These are phyloP conservation scores for Graphilbum fragrans DNA, from an alignment of 2,329 filamentous ascomycete genomes.

Conservation along the genomic window DNA sequence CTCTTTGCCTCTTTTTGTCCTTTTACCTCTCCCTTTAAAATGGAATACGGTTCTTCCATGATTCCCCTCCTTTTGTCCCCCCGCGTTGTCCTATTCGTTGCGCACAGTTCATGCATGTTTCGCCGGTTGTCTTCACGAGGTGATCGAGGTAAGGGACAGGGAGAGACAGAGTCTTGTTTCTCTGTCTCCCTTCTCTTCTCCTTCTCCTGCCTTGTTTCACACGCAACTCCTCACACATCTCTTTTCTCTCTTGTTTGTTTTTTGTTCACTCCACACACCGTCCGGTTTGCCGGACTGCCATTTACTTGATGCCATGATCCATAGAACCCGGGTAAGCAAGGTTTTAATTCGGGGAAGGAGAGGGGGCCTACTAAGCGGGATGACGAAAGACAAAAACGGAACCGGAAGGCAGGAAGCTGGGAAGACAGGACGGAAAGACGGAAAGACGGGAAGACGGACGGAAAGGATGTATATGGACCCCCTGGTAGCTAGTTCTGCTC, in stretches of 20 bases:
- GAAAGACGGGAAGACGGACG: no score
- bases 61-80: background rate
- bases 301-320: background rate
- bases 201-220: background rate
- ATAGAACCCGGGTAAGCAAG: background rate
- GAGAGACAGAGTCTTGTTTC: background rate
- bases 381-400: background rate
- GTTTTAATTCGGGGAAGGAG: background rate
- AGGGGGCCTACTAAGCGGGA: background rate
- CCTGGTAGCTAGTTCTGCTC: no score
- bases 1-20: no score
- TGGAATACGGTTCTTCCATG: background rate
- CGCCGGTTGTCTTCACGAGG: no score
- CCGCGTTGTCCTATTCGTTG: background rate
- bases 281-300: background rate
- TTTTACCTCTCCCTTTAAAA: background rate
- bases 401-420: no score
- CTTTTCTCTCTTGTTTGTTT: no score
- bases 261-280: no score
- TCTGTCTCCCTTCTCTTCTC: background rate
- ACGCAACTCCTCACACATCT: no score
- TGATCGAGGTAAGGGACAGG: no score
- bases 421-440: no score
- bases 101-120: no score
- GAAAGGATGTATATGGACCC: no score